Percentiles rank a stretch among this genome's conserved stretches.
Evolutionary conservation across 2,329 filamentous ascomycete genomes (phyloP).

Genomic region (Epicoccum nigrum): DNA sequence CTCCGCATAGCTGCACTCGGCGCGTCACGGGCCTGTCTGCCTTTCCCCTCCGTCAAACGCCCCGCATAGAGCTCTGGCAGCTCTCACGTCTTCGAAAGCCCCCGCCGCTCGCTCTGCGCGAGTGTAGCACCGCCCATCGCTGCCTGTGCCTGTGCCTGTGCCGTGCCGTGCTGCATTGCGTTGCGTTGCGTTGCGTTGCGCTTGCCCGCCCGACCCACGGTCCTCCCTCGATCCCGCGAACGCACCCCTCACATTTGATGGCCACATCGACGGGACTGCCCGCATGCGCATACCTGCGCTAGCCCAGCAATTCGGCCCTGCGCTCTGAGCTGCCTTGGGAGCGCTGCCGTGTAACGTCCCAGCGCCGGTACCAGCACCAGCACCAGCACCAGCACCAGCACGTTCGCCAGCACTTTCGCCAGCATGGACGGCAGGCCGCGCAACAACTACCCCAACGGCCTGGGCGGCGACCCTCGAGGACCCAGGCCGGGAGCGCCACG

Average conservation of each 20-base stretch:
- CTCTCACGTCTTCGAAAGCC: not conserved
- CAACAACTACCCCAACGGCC: slow-evolving; percentile 39
- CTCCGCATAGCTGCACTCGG: slow-evolving; percentile 23
- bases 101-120: not conserved
- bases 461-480: slow-evolving; percentile 30
- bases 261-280: slow-evolving; percentile 22
- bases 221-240: slow-evolving; percentile 16
- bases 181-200: no score
- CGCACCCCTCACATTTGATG: slow-evolving; percentile 26
- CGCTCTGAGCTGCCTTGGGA: not conserved
- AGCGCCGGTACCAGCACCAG: no score
- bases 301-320: not conserved
- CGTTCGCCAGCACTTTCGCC: slow-evolving; percentile 5
- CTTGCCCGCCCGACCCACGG: slow-evolving; percentile 18
- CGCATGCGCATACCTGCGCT: slow-evolving; percentile 24
- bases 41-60: not conserved
- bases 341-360: slow-evolving; percentile 13
- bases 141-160: no score
- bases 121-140: slow-evolving; percentile 4
- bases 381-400: no score
- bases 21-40: not conserved
- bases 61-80: slow-evolving; percentile 1
- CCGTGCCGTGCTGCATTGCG: no score
- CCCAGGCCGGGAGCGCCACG: slow-evolving; percentile 31
- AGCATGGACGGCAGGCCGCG: slow-evolving; percentile 45